phyloP scores from a whole-genome alignment of 73 alveolate species.

The Paramecium bursaria region DNA sequence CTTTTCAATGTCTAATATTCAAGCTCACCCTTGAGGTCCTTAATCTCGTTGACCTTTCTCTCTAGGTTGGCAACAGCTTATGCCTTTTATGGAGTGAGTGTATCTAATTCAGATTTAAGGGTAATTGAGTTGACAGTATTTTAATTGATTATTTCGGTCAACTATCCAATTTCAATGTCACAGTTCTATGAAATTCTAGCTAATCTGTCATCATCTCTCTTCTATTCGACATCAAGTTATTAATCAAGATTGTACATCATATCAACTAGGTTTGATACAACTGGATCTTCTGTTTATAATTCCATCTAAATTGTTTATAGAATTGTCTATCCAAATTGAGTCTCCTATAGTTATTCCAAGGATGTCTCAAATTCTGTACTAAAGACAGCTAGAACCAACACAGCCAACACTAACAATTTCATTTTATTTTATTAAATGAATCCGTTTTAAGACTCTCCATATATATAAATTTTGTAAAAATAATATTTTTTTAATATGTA shows the following conservation, averaged over 20 bases:
- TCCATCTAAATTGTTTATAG: slow-evolving; percentile 57
- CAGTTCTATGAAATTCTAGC: slow-evolving; percentile 58
- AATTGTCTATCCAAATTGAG: slow-evolving; percentile 52
- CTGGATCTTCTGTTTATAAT: slow-evolving; percentile 59
- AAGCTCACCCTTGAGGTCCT: slow-evolving; percentile 40
- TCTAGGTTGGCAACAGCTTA: slow-evolving; percentile 57
- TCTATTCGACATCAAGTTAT: slow-evolving; percentile 29
- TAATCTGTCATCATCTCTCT: slow-evolving; percentile 56
- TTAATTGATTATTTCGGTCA: slow-evolving; percentile 12
- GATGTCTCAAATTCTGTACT: slow-evolving; percentile 41
- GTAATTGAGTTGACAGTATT: slow-evolving; percentile 57
- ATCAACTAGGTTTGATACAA: slow-evolving; percentile 33
- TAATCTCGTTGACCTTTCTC: slow-evolving; percentile 46
- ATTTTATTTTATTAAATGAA: slow-evolving; percentile 14
- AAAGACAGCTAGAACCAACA: background rate
- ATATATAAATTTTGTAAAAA: slow-evolving; percentile 6
- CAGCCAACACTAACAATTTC: slow-evolving; percentile 17
- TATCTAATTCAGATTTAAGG: slow-evolving; percentile 38
- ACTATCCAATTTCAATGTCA: slow-evolving; percentile 26
- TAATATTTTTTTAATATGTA: background rate
- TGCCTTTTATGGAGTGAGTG: slow-evolving; percentile 42
- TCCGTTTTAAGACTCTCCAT: too few relatives aligned
- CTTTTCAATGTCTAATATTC: slow-evolving; percentile 37
- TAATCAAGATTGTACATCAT: slow-evolving; percentile 33
- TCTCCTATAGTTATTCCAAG: slow-evolving; percentile 21